Evolutionary conservation across 129 eudicot species (phyloP), one percentile per base, ranked within the genome.

Genomic region (Mikania micrantha): DNA sequence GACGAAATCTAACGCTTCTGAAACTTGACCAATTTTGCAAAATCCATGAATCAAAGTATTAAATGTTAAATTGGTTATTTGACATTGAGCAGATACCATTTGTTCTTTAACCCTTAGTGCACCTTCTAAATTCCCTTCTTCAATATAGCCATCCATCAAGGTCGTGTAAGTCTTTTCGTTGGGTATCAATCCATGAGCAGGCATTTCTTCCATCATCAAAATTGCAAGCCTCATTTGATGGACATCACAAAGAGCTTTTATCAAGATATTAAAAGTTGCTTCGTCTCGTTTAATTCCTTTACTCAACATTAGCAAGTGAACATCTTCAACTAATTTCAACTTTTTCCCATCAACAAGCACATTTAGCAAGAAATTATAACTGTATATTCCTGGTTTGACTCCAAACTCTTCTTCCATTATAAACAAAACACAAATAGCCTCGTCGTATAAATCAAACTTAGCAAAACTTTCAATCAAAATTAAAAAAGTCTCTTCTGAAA

Each of bases 171-270:
- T 89, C 72, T 74, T 93, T 67, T 88, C 96, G 75, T 93, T 88
- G 3, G 96, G 99, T 2, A 57, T 64, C 71, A 89, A 81, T 34
- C 96, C 99, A 63, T 83, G 75, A 4, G 34, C 76, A 7, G 80
- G 79, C 96, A 93, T 89, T 44, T 93, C 96, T 69, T 86, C 96
- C 96, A 89, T 84, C 90, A 86, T 74, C 77, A 89, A 61, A 81
- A 93, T 80, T 0, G 96, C 99, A 25, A 95, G 88, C 80, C 96
- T 86, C 76, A 89, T 84, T 60, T 93, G 99, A 85, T 79, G 96
- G n/a, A 95, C 88, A 68, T 79, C 83, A 70, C 99, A 93, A 4
- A 93, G 75, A 29, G 88, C 96, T 71, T 89, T 93, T 41, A 89
- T 85, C 87, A 93, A 79, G 70, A 93, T 84, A 75, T 93, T 93